Evolutionary conservation across 768 basidiomycete species (phyloP).

Genomic region (Trametes meyenii): DNA sequence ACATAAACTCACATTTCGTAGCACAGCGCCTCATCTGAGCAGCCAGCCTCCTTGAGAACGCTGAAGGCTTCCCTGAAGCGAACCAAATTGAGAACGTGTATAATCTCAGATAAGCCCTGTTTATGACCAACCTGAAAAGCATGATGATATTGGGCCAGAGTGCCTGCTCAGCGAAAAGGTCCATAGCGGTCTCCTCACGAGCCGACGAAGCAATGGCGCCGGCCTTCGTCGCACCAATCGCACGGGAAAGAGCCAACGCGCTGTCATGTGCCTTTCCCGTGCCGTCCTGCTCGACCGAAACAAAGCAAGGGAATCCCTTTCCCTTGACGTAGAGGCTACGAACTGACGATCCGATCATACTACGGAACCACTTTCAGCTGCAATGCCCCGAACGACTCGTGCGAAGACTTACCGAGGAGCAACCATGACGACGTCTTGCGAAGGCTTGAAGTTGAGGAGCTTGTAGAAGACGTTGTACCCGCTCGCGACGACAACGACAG

Average conservation of each 20-base stretch:
- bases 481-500: constrained; percentile 59
- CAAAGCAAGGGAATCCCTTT: constrained; percentile 65
- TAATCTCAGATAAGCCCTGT: too few species aligned
- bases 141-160: constrained; percentile 70
- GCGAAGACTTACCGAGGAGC: constrained; percentile 51
- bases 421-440: constrained; percentile 67
- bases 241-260: constrained; percentile 57
- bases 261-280: constrained; percentile 47
- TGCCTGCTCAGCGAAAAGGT: constrained; percentile 65
- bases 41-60: constrained; percentile 63
- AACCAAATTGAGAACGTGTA: not conserved
- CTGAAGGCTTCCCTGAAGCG: constrained; percentile 56
- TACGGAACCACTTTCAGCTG: constrained; percentile 24
- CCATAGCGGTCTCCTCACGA: constrained; percentile 66
- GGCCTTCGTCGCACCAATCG: constrained; percentile 63
- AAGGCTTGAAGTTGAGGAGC: constrained; percentile 52
- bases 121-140: constrained; percentile 50
- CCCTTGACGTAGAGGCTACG: constrained; percentile 61
- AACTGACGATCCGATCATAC: constrained; percentile 71
- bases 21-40: constrained; percentile 66
- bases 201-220: constrained; percentile 67
- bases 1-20: constrained; percentile 57
- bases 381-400: not conserved
- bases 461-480: constrained; percentile 70
- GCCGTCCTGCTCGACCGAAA: constrained; percentile 66